Conservation (phyloP, 164 flowering plant species). For the Macadamia tetraphylla region DNA sequence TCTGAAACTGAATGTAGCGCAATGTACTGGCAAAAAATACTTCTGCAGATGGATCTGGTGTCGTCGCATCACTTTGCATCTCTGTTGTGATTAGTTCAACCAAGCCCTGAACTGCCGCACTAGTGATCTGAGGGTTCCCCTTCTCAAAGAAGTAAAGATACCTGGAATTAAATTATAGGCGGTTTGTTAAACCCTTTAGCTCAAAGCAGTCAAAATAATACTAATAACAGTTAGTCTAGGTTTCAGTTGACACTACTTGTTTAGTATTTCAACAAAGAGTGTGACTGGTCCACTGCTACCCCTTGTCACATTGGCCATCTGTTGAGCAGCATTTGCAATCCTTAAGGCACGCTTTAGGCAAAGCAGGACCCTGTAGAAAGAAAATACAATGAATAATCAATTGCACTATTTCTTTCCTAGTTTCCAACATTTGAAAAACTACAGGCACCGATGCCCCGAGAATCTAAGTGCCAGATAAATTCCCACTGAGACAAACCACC, state of each 20-base stretch:
- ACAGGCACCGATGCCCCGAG: no score
- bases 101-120: slow-evolving; percentile 62
- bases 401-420: no score
- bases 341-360: slow-evolving; percentile 93
- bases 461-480: no score
- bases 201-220: not conserved
- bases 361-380: slow-evolving; percentile 65
- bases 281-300: slow-evolving; percentile 87
- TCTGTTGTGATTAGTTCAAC: slow-evolving; percentile 72
- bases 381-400: not conserved
- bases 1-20: slow-evolving; percentile 84
- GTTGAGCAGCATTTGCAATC: slow-evolving; percentile 98
- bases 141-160: slow-evolving; percentile 93
- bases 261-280: slow-evolving; percentile 86
- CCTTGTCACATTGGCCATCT: slow-evolving; percentile 80
- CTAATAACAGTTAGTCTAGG: not conserved
- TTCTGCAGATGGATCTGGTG: slow-evolving; percentile 60
- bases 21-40: slow-evolving; percentile 84
- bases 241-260: slow-evolving; percentile 50
- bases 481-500: no score
- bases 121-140: slow-evolving; percentile 83
- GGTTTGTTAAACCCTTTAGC: not conserved
- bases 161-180: slow-evolving; percentile 35
- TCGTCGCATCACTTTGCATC: slow-evolving; percentile 69
- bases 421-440: no score